Conservation (phyloP, 2,329 filamentous ascomycete species). For the Emmonsia crescens region DNA sequence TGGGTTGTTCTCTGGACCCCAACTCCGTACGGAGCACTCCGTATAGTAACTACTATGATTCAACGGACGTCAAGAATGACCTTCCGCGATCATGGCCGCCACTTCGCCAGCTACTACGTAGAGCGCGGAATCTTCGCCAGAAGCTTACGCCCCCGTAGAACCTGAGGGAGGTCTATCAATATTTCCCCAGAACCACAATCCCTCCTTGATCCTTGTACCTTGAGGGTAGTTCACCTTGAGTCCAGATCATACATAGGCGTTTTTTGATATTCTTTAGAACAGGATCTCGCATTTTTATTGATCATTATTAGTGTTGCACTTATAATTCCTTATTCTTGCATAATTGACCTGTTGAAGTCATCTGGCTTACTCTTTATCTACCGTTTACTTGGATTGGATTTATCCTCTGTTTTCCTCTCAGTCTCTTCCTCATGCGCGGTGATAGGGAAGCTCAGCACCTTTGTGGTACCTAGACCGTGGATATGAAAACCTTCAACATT, state of each 20-base stretch:
- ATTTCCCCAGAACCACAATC: not conserved
- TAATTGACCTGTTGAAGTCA: not conserved
- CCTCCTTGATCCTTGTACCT: not conserved
- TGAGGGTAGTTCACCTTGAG: not conserved
- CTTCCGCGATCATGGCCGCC: not conserved
- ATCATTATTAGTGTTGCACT: not conserved
- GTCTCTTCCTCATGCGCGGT: not conserved
- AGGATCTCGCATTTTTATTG: not conserved
- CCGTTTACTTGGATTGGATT: not conserved
- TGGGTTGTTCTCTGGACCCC: not conserved
- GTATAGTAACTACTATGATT: not conserved
- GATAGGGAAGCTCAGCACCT: not conserved
- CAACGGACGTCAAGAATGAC: not conserved
- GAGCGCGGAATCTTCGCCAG: not conserved
- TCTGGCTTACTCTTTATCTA: not conserved
- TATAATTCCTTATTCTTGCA: not conserved
- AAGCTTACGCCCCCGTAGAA: not conserved
- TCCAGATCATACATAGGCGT: not conserved
- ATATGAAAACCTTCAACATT: not conserved
- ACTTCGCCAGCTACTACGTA: not conserved
- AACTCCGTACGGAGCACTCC: too few relatives aligned
- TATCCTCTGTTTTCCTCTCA: not conserved
- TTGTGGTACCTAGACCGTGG: not conserved
- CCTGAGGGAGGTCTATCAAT: not conserved
- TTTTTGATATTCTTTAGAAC: not conserved